Evolutionary conservation across 2,329 filamentous ascomycete genomes (phyloP), one percentile per base, ranked within the genome.

Genomic region (Aspergillus amoenus): DNA sequence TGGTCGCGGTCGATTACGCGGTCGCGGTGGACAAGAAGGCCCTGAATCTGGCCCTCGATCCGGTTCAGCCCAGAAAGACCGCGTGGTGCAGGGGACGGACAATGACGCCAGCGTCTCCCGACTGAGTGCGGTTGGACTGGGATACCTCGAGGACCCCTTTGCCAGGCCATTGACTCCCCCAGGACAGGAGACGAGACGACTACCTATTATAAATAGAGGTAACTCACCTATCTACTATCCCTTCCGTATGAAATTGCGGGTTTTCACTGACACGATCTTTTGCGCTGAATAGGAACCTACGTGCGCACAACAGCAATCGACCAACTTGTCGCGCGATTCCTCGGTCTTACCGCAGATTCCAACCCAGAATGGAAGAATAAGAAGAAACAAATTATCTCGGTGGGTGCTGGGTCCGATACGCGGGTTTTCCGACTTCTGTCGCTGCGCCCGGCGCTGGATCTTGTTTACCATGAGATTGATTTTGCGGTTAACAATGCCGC

Each of bases 201-300:
- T 95, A 61, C 94, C 94, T 51, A 90, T 99, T 61, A 96, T 99
- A 69, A 97, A 99, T 70, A 82, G 93, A 84, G 93, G 93, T 91
- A 57, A 17, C 22, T 17, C 12, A 8, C 17, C 27, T 22, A 17
- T 15, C n/a, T n/a, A 22, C 6, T 21, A 6, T 21, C 27, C 8
- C n/a, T 37, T 52, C 5, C 5, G 13, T 27, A 11, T 47, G 27
- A n/a, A n/a, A n/a, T 37, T n/a, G 0, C 44, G 13, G 24, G 4
- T 21, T 32, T 40, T 27, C n/a, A 34, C 40, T 49, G 39, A 55
- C 27, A 1, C 9, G 24, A 12, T 30, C 27, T n/a, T 37, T 37
- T 17, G 30, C 41, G 22, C 27, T 13, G 45, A 40, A 47, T 40
- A 93, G 92, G 92, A 52, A 97, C 93, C n/a, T 97, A 97, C 69